These are phyloP conservation scores for Neofusicoccum cordaticola DNA, from an alignment of 2,329 filamentous ascomycete genomes.

Conservation along the genomic window DNA sequence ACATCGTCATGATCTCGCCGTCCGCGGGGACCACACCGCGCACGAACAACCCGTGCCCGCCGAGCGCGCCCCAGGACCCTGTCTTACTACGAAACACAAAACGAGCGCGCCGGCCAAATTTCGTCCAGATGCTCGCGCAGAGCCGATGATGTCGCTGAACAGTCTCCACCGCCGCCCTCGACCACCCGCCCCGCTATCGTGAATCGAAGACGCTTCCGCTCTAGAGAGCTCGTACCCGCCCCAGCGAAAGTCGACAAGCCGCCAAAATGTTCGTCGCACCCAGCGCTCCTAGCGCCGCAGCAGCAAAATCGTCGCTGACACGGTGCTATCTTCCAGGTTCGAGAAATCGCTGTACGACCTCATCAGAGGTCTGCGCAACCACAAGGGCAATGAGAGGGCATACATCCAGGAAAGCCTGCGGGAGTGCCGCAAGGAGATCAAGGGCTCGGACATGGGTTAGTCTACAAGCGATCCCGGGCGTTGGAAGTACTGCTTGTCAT, in stretches of 20 bases:
- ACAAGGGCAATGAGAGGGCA: constrained; percentile 91
- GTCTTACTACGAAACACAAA: background rate
- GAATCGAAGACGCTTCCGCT: constrained; percentile 6
- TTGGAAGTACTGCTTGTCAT: background rate
- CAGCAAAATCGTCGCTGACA: background rate
- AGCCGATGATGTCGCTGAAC: constrained; percentile 12
- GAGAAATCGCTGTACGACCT: constrained; percentile 99
- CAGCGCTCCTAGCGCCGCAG: background rate
- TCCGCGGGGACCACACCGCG: constrained; percentile 12
- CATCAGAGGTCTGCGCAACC: constrained; percentile 90
- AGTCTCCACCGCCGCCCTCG: constrained; percentile 2
- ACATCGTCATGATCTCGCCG: constrained; percentile 11
- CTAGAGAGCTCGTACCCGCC: background rate
- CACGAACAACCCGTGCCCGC: constrained; percentile 1
- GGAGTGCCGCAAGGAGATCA: constrained; percentile 93
- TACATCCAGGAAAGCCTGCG: constrained; percentile 92
- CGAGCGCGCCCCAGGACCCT: background rate
- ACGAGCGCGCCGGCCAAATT: background rate
- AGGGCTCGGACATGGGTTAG: constrained; percentile 78
- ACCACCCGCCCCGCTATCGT: constrained; percentile 13
- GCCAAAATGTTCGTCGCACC: background rate
- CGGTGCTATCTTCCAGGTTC: constrained; percentile 63
- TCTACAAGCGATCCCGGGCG: constrained; percentile 41
- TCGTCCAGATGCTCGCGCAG: constrained; percentile 2
- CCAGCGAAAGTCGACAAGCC: background rate